These are phyloP conservation scores for Colletotrichum lentis DNA, from an alignment of 2,329 filamentous ascomycete species.

Conservation along the genomic window DNA sequence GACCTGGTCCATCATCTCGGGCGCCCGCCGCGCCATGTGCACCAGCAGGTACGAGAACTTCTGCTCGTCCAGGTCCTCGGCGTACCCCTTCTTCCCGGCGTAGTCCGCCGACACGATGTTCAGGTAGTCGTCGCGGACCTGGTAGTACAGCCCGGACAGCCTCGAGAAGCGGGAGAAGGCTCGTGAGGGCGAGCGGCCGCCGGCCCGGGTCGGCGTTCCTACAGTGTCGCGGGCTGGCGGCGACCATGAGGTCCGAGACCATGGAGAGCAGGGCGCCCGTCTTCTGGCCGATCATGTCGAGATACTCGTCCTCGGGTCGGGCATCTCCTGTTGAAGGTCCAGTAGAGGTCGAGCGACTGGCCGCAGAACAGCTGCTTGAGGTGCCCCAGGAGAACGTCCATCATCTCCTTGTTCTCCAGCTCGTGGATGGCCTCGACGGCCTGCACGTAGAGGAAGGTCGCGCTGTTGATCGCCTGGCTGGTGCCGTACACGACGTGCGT, in stretches of 20 bases:
- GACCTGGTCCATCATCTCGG: not conserved
- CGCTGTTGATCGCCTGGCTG: constrained; percentile 87
- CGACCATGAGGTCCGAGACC: constrained; percentile 1
- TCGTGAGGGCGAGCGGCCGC: not conserved
- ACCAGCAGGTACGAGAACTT: constrained; percentile 73
- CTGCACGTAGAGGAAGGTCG: constrained; percentile 87
- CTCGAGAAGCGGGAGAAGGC: not conserved
- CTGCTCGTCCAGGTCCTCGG: constrained; percentile 93
- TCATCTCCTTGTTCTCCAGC: constrained; percentile 69
- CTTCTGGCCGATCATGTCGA: constrained; percentile 82
- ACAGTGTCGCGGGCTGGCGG: not conserved
- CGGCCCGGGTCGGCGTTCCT: not conserved
- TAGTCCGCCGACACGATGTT: constrained; percentile 82
- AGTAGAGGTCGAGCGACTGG: constrained; percentile 90
- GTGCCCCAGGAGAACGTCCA: constrained; percentile 12
- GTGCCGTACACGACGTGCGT: constrained; percentile 85
- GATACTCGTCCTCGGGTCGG: constrained; percentile 86
- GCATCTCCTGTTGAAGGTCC: constrained; percentile 83
- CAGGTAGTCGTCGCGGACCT: constrained; percentile 92
- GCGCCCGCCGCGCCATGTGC: not conserved
- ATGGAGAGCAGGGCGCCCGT: constrained; percentile 77
- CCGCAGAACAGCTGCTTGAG: constrained; percentile 70
- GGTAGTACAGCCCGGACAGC: constrained; percentile 76
- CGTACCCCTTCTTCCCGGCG: constrained; percentile 87
- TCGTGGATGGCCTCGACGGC: constrained; percentile 77